Evolutionary conservation across 495 filamentous ascomycete genomes (phyloP).

Genomic region (Lichenothelia convexa): DNA sequence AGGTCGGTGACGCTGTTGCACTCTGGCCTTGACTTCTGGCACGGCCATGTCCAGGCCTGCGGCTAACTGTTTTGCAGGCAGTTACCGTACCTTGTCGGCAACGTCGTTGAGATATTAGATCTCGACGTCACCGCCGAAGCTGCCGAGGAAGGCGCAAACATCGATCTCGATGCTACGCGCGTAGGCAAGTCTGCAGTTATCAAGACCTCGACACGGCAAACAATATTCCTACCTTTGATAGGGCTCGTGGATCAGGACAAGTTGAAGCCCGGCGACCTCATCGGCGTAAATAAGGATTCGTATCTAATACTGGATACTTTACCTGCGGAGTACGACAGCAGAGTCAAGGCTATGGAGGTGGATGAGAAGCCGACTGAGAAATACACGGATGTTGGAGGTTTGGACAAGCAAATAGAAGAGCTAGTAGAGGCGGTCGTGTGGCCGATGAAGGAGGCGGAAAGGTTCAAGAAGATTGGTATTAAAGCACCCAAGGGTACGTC

Average conservation of each 20-base stretch:
- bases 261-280: conserved; percentile 86
- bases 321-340: conserved; percentile 97
- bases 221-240: conserved; percentile 95
- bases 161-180: conserved; percentile 90
- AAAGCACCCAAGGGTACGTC: conserved; percentile 92
- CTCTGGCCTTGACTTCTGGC: background rate
- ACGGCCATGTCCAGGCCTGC: background rate
- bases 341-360: conserved; percentile 99
- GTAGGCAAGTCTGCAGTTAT: conserved; percentile 98
- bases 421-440: conserved; percentile 98
- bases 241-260: conserved; percentile 88
- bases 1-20: conserved; percentile 35
- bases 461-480: conserved; percentile 98
- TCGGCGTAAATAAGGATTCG: conserved; percentile 98
- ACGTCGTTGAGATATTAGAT: conserved; percentile 91
- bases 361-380: conserved; percentile 99
- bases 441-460: conserved; percentile 98
- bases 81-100: conserved; percentile 93
- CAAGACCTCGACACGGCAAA: conserved; percentile 98
- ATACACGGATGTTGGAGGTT: conserved; percentile 91
- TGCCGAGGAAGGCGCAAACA: conserved; percentile 92
- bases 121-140: conserved; percentile 93
- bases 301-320: conserved; percentile 97
- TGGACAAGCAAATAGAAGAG: conserved; percentile 99
- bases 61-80: conserved; percentile 40